These are phyloP conservation scores for Narthecium ossifragum DNA, from an alignment of 106 monocot species.

Conservation along the genomic window DNA sequence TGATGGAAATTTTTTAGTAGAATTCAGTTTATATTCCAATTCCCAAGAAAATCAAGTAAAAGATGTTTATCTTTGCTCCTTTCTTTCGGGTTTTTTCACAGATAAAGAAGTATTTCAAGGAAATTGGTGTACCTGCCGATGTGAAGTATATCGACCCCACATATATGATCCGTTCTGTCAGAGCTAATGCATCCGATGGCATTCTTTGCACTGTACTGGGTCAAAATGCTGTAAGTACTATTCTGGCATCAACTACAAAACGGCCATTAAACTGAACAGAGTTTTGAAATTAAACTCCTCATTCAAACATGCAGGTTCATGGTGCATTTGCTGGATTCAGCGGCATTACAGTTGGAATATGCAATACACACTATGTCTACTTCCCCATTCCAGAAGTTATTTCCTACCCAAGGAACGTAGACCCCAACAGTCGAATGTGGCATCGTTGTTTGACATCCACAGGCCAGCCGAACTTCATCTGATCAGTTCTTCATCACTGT, in stretches of 20 bases:
- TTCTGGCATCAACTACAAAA: too few relatives aligned
- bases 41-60: neutral
- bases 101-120: slow-evolving; percentile 76
- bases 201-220: slow-evolving; percentile 61
- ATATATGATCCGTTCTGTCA: slow-evolving; percentile 45
- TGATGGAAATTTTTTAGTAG: too few relatives aligned
- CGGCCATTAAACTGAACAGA: too few relatives aligned
- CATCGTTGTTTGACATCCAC: slow-evolving; percentile 85
- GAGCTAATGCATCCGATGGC: slow-evolving; percentile 59
- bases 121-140: slow-evolving; percentile 33
- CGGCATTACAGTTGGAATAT: slow-evolving; percentile 68
- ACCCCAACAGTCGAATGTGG: slow-evolving; percentile 90
- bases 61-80: neutral
- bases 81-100: slow-evolving; percentile 6
- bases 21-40: neutral
- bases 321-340: slow-evolving; percentile 87
- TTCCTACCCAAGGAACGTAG: slow-evolving; percentile 36
- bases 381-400: slow-evolving; percentile 78
- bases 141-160: slow-evolving; percentile 59
- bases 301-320: slow-evolving; percentile 43
- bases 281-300: too few relatives aligned
- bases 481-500: slow-evolving; percentile 10
- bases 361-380: slow-evolving; percentile 75
- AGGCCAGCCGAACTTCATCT: slow-evolving; percentile 67
- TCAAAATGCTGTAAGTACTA: slow-evolving; percentile 50